Evolutionary conservation across 805 yeast species (phyloP).

Genomic region (Sugiyamaella smithiae): DNA sequence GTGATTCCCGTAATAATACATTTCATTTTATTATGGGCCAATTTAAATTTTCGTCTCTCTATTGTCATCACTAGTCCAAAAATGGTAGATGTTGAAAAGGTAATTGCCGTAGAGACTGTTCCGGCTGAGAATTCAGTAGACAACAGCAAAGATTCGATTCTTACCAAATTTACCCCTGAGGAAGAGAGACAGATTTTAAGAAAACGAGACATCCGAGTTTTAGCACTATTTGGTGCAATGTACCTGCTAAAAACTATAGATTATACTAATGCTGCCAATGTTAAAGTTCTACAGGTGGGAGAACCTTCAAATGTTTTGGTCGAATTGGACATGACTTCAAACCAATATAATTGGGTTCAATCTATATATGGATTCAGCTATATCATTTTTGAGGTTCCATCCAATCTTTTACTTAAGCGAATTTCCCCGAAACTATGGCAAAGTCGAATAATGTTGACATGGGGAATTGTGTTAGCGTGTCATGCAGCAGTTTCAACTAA

Average conservation of each 20-base stretch:
- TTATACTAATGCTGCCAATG: background rate
- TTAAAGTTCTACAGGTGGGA: conserved; percentile 1
- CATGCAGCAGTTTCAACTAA: conserved; percentile 35
- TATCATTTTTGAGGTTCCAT: conserved; percentile 27
- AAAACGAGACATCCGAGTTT: background rate
- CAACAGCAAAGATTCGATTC: background rate
- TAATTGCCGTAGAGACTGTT: too few species aligned
- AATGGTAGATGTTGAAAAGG: too few species aligned
- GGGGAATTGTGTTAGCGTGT: conserved; percentile 36
- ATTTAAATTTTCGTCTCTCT: too few species aligned
- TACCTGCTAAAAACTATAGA: conserved; percentile 1
- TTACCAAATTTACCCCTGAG: background rate
- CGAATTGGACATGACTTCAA: background rate
- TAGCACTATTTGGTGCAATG: background rate
- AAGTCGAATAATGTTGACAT: conserved; percentile 32
- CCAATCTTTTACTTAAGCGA: conserved; percentile 33
- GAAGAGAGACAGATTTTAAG: conserved; percentile 3
- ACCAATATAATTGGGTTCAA: conserved; percentile 38
- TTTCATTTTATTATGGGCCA: too few species aligned
- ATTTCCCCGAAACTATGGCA: conserved; percentile 39
- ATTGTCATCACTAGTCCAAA: too few species aligned
- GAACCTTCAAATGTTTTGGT: background rate
- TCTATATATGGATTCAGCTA: conserved; percentile 39
- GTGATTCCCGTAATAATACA: too few species aligned
- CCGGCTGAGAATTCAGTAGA: too few species aligned